Evolutionary conservation across 306 rosid species (phyloP).

Genomic region (Astragalus glycyphyllos): DNA sequence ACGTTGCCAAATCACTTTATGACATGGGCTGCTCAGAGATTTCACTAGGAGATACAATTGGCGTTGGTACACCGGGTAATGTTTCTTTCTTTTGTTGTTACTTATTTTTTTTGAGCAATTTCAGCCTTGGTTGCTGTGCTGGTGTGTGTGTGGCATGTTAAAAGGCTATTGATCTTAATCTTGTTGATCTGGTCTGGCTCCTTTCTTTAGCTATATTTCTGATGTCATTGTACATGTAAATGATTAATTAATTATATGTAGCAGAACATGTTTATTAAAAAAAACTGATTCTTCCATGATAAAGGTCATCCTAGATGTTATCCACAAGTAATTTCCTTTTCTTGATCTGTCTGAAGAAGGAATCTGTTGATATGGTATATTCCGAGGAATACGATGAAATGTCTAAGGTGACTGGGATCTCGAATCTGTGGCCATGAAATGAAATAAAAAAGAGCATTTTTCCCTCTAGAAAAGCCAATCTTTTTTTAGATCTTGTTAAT

Average conservation of each 20-base stretch:
- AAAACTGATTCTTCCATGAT: not conserved
- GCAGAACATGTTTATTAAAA: conserved; percentile 9
- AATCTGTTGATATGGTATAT: conserved; percentile 30
- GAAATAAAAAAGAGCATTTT: conserved; percentile 14
- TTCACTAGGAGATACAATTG: conserved; percentile 96
- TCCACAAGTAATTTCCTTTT: conserved; percentile 13
- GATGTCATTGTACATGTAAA: conserved; percentile 16
- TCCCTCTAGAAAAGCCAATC: conserved; percentile 8
- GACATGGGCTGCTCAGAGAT: conserved; percentile 90
- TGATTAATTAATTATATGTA: conserved; percentile 23
- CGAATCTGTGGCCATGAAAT: not conserved
- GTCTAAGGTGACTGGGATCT: conserved; percentile 24
- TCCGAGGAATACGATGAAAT: conserved; percentile 31
- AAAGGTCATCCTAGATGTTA: conserved; percentile 9
- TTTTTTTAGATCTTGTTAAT: conserved; percentile 29
- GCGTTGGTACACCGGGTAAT: conserved; percentile 97
- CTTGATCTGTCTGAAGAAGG: conserved; percentile 14
- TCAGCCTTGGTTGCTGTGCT: conserved; percentile 19
- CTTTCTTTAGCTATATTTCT: conserved; percentile 13
- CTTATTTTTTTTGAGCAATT: conserved; percentile 2
- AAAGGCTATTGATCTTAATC: conserved; percentile 32
- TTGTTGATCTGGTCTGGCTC: conserved; percentile 15
- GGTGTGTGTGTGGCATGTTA: conserved; percentile 27
- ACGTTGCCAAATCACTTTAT: conserved; percentile 78
- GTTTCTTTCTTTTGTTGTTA: conserved; percentile 30